Base-by-base conservation (phyloP, 2,329 filamentous ascomycete species). In the Curvularia verruculosa region DNA sequence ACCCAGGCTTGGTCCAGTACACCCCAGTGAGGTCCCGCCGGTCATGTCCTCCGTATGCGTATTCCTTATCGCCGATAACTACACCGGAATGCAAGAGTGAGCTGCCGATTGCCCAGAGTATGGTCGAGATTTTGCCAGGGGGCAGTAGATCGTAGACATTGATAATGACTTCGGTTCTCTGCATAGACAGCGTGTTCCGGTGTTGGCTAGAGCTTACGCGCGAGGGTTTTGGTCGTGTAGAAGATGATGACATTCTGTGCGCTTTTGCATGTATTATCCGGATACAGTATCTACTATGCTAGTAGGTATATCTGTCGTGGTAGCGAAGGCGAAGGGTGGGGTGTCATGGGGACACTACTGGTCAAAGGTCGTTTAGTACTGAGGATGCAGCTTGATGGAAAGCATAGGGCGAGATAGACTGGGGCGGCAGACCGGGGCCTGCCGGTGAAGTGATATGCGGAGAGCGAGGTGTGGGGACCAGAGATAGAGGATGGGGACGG, bases 1-100 rank as follows among this genome's bases (percentile, higher is more conserved):
- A 84, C 63, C 82, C 83, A 1, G 91, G 91, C 67, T 74, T 87
- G 15, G 90, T 94, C 87, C 87, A 92, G 79, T 95, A 96, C 8
- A 96, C 91, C 47, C 91, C 91, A 3, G 89, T 94, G 54, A 88
- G 76, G 23, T 85, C 84, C 48, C 80, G 84, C 65, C 84, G 85
- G 70, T 91, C 87, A 74, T 96, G 91, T 1, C 91, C 91, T 41
- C 91, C 91, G 69, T 91, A 96, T 21, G 91, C 91, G 73, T 95
- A 96, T 80, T 96, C 91, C 61, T 82, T 85, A 64, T 88, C 86
- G 72, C 88, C 88, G 76, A 95, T 91, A 39, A 92, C 90, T 52
- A 96, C 89, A 50, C 90, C 91, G 0, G 91, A 91, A 74, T 96
- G 91, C 5, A 95, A 84, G 31, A 96, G 85, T 5, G 88, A 90